Conservation (phyloP, 805 yeast genomes). For the Yarrowia deformans region DNA sequence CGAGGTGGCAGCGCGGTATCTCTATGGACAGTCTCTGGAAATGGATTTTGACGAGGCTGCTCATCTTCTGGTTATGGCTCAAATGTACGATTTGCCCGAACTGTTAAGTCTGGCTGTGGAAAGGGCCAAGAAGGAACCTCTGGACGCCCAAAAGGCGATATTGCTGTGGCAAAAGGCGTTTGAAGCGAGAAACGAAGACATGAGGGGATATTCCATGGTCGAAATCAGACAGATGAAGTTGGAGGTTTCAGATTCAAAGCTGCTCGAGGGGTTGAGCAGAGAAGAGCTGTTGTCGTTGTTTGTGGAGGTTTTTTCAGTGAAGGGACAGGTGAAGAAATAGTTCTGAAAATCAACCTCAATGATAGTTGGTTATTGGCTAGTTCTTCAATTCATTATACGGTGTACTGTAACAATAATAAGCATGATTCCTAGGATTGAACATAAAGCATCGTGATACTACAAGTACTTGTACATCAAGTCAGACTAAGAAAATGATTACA, state of each 20-base stretch:
- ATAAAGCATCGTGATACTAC: too few species aligned
- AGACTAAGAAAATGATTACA: too few species aligned
- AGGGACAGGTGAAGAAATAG: too few species aligned
- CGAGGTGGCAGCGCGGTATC: background rate
- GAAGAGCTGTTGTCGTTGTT: background rate
- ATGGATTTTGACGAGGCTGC: background rate
- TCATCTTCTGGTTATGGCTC: background rate
- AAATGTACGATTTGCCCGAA: background rate
- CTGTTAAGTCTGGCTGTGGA: background rate
- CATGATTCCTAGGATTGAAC: too few species aligned
- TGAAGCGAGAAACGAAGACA: background rate
- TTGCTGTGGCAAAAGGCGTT: background rate
- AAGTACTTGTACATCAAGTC: too few species aligned
- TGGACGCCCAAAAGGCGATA: background rate
- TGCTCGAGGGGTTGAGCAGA: background rate
- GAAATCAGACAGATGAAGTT: background rate
- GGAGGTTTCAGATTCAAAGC: background rate
- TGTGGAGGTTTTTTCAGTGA: background rate
- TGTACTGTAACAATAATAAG: too few species aligned
- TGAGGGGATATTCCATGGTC: background rate
- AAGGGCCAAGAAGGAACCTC: too few species aligned
- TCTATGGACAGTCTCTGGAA: conserved; percentile 2
- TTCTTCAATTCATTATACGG: too few species aligned
- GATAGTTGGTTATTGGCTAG: too few species aligned
- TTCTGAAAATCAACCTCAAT: too few species aligned